Base-by-base conservation (phyloP, 2,329 filamentous ascomycete species). In the Fusarium torreyae region DNA sequence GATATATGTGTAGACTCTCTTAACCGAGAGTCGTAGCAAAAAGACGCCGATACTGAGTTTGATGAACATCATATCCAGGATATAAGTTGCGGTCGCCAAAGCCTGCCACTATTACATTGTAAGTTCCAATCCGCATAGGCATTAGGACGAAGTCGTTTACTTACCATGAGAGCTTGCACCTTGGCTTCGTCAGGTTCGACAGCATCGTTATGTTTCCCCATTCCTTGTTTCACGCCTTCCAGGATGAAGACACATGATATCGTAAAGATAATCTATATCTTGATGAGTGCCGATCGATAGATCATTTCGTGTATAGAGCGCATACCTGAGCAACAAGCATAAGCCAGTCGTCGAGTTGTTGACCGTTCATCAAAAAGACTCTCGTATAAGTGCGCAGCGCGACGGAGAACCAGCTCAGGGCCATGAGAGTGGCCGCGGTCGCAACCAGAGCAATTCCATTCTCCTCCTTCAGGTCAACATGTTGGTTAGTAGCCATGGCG, bases 31-130 rank as follows among this genome's bases (percentile, higher is more conserved):
- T 7, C 84, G 80, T 18, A 88, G 74, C 10, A 87, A 80, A 63
- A 87, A 86, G 60, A 87, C 77, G 34, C 82, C 83, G 49, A 88
- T 87, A 75, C 86, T 86, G 51, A 87, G 76, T 75, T 88, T 88
- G 76, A 87, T 83, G 63, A 88, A 83, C 80, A 87, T 83, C 85
- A 88, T 88, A 63, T 86, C 81, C 11, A 83, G 66, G 44, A 87
- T 77, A 57, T 87, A 87, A 3, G 82, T 82, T 8, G 81, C 83
- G 1, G 85, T 84, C 13, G 84, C 83, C 31, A 87, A 70, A 24
- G 85, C 83, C 78, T 87, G 85, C 77, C 82, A 87, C 81, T 86
- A 39, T 34, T 44, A 42, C 8, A 9, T 24, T 50, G 58, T 74
- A 7, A 74, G 63, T 36, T 61, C 28, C 34, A 36, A 31, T n/a